Conservation (phyloP, 2,329 filamentous ascomycete species). For the Aspergillus ustus region DNA sequence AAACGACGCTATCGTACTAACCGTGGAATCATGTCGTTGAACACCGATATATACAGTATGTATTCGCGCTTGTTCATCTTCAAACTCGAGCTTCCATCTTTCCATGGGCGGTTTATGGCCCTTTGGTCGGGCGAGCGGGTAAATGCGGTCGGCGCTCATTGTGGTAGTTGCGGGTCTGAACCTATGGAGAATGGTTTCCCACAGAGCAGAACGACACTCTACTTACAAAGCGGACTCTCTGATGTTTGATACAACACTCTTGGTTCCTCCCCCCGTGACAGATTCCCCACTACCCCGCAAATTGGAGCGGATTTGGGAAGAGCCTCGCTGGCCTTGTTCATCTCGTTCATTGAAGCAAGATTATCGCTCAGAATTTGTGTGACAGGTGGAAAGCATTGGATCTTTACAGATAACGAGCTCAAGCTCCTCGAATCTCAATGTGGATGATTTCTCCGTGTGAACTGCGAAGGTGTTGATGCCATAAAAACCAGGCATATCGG, state of each 20-base stretch:
- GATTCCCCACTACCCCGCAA: constrained; percentile 1
- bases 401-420: background rate
- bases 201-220: too few species aligned
- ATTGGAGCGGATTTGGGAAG: background rate
- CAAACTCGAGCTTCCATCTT: constrained; percentile 19
- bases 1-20: background rate
- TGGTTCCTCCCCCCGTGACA: background rate
- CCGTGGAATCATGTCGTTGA: constrained; percentile 11
- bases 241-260: background rate
- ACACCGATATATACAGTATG: constrained; percentile 26
- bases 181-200: too few species aligned
- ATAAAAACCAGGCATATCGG: background rate
- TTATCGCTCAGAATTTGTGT: too few species aligned
- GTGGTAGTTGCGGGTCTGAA: background rate
- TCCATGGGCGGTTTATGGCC: constrained; percentile 20
- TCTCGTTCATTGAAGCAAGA: background rate
- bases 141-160: constrained; percentile 3
- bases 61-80: constrained; percentile 1
- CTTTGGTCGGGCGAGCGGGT: constrained; percentile 9
- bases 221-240: too few species aligned
- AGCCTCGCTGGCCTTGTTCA: background rate
- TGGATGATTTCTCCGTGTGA: background rate
- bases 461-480: background rate
- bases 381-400: background rate
- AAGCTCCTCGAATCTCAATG: background rate